Evolutionary conservation across 1,284 basidiomycete species (phyloP).

Genomic region (Fomitopsis schrenkii): DNA sequence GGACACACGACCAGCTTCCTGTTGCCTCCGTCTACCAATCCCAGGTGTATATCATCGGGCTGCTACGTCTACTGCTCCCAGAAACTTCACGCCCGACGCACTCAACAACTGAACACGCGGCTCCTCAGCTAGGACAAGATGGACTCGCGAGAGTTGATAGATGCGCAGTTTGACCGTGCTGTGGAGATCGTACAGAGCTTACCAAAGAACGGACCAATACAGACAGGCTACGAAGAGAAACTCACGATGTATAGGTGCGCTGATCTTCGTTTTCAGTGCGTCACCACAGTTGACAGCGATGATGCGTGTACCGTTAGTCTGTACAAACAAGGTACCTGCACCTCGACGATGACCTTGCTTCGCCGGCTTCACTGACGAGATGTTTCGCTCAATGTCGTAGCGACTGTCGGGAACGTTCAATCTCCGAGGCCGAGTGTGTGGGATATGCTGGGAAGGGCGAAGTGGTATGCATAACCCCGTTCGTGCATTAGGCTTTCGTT

Average conservation of each 20-base stretch:
- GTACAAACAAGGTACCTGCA: constrained; percentile 81
- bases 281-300: background rate
- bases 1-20: background rate
- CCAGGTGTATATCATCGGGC: background rate
- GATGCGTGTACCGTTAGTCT: constrained; percentile 43
- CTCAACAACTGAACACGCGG: background rate
- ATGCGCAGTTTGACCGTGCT: constrained; percentile 87
- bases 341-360: background rate
- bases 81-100: too few relatives aligned
- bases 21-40: background rate
- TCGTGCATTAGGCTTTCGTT: background rate
- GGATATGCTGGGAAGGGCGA: constrained; percentile 92
- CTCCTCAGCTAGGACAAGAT: constrained; percentile 28
- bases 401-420: constrained; percentile 85
- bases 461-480: constrained; percentile 62
- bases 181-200: constrained; percentile 91
- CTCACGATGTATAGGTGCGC: constrained; percentile 86
- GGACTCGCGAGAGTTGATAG: constrained; percentile 61
- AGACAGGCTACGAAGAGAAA: constrained; percentile 97
- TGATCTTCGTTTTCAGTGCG: background rate
- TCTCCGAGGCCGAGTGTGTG: constrained; percentile 81
- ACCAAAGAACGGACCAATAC: constrained; percentile 93
- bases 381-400: constrained; percentile 34
- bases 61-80: too few relatives aligned
- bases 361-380: background rate